phyloP scores from a whole-genome alignment of 805 yeast species.

The Komagataella ulmi region DNA sequence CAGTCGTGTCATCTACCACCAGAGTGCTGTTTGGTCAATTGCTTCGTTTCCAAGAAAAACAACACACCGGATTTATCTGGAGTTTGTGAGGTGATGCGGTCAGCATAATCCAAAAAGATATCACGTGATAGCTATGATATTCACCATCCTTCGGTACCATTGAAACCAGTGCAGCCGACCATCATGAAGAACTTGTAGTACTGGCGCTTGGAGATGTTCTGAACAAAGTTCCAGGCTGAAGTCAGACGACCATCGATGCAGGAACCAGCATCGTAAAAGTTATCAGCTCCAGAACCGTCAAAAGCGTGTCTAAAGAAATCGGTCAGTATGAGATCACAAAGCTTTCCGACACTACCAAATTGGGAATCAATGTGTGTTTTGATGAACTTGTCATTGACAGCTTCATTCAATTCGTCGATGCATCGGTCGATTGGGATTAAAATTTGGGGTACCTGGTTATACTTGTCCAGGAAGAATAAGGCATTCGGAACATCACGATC shows the following conservation, averaged over 20 bases:
- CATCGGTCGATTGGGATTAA: constrained; percentile 59
- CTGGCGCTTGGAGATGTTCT: constrained; percentile 51
- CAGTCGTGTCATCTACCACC: background rate
- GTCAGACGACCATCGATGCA: constrained; percentile 78
- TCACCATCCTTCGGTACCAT: constrained; percentile 54
- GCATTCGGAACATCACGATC: constrained; percentile 82
- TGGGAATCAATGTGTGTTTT: constrained; percentile 40
- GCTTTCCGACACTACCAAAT: constrained; percentile 39
- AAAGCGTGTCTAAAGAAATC: constrained; percentile 48
- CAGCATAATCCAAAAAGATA: background rate
- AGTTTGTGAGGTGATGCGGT: background rate
- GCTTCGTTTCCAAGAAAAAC: background rate
- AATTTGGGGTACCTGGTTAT: constrained; percentile 68
- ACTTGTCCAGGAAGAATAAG: constrained; percentile 64
- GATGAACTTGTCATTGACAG: constrained; percentile 34
- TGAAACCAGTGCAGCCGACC: constrained; percentile 64
- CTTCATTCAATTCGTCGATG: constrained; percentile 37
- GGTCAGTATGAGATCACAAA: constrained; percentile 31
- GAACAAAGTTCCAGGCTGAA: constrained; percentile 77
- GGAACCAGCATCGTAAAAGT: constrained; percentile 72
- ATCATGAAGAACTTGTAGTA: constrained; percentile 48
- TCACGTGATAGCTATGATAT: background rate
- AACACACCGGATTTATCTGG: background rate
- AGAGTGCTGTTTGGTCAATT: background rate
- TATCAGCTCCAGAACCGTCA: constrained; percentile 78